Evolutionary conservation across 495 filamentous ascomycete genomes (phyloP), one percentile per base, ranked within the genome.

Genomic region (Collariella sp.): DNA sequence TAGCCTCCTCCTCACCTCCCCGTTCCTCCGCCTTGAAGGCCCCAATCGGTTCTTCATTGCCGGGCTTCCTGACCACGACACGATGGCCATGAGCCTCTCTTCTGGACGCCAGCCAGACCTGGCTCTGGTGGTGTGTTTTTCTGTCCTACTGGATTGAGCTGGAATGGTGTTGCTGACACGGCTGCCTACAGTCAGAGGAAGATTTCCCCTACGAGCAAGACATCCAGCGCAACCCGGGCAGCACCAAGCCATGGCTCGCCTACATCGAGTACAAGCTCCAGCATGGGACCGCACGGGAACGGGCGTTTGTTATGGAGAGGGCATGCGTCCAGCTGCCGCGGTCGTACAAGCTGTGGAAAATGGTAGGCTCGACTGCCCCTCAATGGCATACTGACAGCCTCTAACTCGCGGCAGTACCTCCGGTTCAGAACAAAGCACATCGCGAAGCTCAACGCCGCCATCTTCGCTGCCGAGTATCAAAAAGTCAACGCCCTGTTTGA

Each of bases 331-430:
- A 91, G 58, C 79, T 97, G 26, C 94, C 94, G 35, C 82, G 94
- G 56, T 96, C 90, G 22, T 97, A 96, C 71, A 99, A 97, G 76
- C 74, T 99, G 23, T 99, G 94, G 94, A 99, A 96, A 74, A 87
- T 91, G 83, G 87, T 91, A 73, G 52, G 74, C 58, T 34, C 34
- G 0, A 26, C 6, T 2, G 36, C 19, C 10, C 7, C 15, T 5
- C 19, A 11, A 2, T 18, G 6, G 11, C 39, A 23, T 24, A 9
- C 34, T 22, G 7, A 15, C 26, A 23, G 12, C 15, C 39, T 12
- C 67, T 72, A 46, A 72, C 57, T 16, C 13, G 46, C 36, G 11
- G 9, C 56, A 91, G 87, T 99, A 97, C 68, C 82, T 99, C 42
- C 82, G 85, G 61, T 85, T 97, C 52, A 79, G 94, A 55, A 84